A percentile compares a stretch with the other conserved stretches of the same genome.
These are phyloP conservation scores for Bothriochloa decipiens DNA, from an alignment of 176 grass and related monocot genomes.

Conservation along the genomic window DNA sequence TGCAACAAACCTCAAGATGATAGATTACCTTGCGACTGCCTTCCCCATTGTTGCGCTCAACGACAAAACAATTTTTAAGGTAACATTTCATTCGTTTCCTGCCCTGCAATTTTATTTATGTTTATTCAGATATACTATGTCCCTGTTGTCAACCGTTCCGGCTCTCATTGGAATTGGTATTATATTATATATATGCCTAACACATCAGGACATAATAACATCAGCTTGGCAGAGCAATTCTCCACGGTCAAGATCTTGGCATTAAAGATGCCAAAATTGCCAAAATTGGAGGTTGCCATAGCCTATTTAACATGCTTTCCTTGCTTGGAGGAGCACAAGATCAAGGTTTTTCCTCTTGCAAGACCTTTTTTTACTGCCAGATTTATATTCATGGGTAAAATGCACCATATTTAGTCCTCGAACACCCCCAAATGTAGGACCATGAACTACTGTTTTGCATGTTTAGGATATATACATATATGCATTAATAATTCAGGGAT, in stretches of 20 bases:
- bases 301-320: background rate
- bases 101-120: no score
- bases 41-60: background rate
- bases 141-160: no score
- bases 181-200: no score
- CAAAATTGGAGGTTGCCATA: background rate
- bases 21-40: background rate
- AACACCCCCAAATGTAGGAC: background rate
- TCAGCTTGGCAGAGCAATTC: background rate
- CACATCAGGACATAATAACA: no score
- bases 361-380: background rate
- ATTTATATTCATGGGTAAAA: background rate
- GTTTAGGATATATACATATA: no score
- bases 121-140: no score
- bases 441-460: background rate
- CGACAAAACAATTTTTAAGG: background rate
- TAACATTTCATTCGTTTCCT: no score
- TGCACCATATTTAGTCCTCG: background rate
- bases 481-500: background rate
- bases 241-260: background rate
- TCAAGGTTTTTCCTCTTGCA: background rate
- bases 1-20: background rate
- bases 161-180: no score
- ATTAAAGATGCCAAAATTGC: no score
- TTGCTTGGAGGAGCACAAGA: background rate